Conservation (phyloP, 2,329 filamentous ascomycete genomes). For the Aspergillus neoniger region DNA sequence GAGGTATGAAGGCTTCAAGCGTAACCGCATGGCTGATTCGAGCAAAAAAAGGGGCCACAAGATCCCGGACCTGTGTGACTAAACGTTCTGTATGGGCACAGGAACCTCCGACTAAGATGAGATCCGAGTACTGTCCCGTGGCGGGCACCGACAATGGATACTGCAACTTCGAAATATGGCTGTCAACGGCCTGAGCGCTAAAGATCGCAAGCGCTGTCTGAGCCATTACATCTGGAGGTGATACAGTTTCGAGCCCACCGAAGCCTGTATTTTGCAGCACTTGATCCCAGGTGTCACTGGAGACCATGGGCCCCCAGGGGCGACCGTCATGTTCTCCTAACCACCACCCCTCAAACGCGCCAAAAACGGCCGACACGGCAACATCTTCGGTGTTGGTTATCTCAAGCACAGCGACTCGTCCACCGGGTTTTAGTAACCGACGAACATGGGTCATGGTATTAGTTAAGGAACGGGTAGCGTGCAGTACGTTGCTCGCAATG, state of each 20-base stretch:
- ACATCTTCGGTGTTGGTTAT: not conserved
- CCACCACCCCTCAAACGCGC: slow-evolving; percentile 5
- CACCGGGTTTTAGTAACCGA: slow-evolving; percentile 14
- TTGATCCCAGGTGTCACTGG: not conserved
- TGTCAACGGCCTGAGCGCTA: slow-evolving; percentile 2
- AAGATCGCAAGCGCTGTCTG: too few relatives aligned
- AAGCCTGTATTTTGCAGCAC: not conserved
- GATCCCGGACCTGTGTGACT: not conserved
- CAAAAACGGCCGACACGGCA: not conserved
- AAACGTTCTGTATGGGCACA: not conserved
- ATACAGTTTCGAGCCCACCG: too few relatives aligned
- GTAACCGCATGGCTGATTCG: not conserved
- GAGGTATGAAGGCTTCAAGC: not conserved
- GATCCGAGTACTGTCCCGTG: not conserved
- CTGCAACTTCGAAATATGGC: not conserved
- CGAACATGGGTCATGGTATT: slow-evolving; percentile 35
- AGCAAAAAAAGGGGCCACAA: not conserved
- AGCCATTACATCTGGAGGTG: too few relatives aligned
- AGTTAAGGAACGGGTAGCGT: slow-evolving; percentile 34
- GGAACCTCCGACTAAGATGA: not conserved
- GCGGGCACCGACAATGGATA: not conserved
- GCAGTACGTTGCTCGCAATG: slow-evolving; percentile 41
- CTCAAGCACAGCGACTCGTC: slow-evolving; percentile 1
- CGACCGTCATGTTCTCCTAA: not conserved
- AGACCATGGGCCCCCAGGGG: not conserved